Conservation (phyloP, 352 stramenopile genomes). For the Globisporangium ultimum region DNA sequence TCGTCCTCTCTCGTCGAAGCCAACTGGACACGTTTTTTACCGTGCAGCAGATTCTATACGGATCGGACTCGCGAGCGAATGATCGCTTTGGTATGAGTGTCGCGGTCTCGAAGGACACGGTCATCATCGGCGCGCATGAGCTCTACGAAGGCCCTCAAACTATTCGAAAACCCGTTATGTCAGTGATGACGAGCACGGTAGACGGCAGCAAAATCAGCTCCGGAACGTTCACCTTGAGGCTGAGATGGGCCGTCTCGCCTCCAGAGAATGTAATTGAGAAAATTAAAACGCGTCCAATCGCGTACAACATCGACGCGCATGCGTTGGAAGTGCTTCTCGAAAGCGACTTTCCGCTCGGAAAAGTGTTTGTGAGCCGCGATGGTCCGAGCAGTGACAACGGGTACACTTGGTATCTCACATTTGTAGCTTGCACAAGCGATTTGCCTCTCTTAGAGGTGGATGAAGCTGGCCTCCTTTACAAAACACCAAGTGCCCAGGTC, state of each 20-base stretch:
- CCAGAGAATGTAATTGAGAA: slow-evolving; percentile 17
- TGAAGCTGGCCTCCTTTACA: slow-evolving; percentile 23
- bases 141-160: slow-evolving; percentile 44
- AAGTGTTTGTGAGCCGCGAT: slow-evolving; percentile 65
- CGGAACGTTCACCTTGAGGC: slow-evolving; percentile 55
- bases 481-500: slow-evolving; percentile 20
- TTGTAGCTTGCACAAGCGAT: slow-evolving; percentile 47
- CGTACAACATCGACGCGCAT: slow-evolving; percentile 40
- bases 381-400: slow-evolving; percentile 42
- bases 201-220: slow-evolving; percentile 13
- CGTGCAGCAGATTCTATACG: slow-evolving; percentile 63
- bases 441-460: slow-evolving; percentile 59
- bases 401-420: slow-evolving; percentile 87
- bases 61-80: slow-evolving; percentile 52
- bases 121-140: slow-evolving; percentile 72
- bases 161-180: slow-evolving; percentile 73
- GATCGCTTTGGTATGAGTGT: slow-evolving; percentile 79
- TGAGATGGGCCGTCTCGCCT: slow-evolving; percentile 19
- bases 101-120: slow-evolving; percentile 58
- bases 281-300: slow-evolving; percentile 45
- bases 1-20: slow-evolving; percentile 53
- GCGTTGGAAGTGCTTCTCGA: slow-evolving; percentile 55
- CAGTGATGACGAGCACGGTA: slow-evolving; percentile 38
- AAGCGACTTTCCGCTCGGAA: slow-evolving; percentile 63
- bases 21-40: slow-evolving; percentile 63